Evolutionary conservation across 805 yeast species (phyloP), one percentile per base, ranked within the genome.

Genomic region (Zygosaccharomyces lentus): DNA sequence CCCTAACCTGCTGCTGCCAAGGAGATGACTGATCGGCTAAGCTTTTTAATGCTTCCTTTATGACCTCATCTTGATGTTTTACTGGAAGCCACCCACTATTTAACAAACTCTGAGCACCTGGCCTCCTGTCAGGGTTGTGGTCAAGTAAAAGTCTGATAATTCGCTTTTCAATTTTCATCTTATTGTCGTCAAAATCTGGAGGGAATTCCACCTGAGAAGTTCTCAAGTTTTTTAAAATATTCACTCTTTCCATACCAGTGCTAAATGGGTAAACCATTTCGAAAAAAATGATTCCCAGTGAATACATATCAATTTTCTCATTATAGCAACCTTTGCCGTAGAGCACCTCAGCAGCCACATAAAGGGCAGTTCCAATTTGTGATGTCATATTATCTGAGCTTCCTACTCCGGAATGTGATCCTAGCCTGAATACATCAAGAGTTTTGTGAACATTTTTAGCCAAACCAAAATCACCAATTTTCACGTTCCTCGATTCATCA

Each of bases 401-500:
- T 2, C 62, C 63, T 8, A 55, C 49, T 15, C 56, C 48, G 13
- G 61, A 53, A 6, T 56, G 59, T 0, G 67, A 56, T 30, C 65
- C 70, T 19, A 57, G 41, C 26, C 61, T 67, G 16, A 67, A 48
- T 19, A 65, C 52, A 24, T 66, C 67, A 2, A 63, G 56, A 2
- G 77, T 57, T 46, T 68, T 72, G 59, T 86, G 93, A 1, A 87
- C 89, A 59, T 83, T 90, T 54, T 90, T 89, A 0, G 99, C 99
- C 47, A 93, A 75, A 0, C 99, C 99, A 67, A 93, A 93, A 62
- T 93, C 99, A 58, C 99, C 99, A 34, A 93, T 84, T 62, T 93
- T 93, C 48, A 93, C 82, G 59, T 91, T 89, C 54, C 85, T 82
- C 1, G 86, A 78, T 53, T 84, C 85, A 65, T 93, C 99, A 56